Evolutionary conservation across 2,329 filamentous ascomycete species (phyloP).

Genomic region (Sporothrix inflata): DNA sequence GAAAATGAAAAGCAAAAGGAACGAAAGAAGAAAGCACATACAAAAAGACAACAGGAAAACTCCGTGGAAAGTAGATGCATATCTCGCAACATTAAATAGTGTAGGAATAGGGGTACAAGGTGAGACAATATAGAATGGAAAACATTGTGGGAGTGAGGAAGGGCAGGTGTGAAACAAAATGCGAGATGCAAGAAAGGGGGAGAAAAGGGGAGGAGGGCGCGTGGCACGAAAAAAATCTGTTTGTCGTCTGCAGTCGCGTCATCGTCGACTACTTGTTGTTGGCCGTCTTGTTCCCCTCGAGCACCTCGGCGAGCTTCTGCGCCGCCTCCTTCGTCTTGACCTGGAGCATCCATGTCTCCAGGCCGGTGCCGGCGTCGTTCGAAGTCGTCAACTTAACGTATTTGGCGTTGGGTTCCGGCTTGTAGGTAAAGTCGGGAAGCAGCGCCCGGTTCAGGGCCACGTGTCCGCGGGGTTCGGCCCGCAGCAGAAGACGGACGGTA

Average conservation of each 20-base stretch:
- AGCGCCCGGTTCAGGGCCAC: constrained; percentile 73
- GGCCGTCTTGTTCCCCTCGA: constrained; percentile 59
- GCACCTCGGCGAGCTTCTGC: constrained; percentile 52
- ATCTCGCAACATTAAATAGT: constrained; percentile 20
- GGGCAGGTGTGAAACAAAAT: neutral
- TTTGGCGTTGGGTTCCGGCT: constrained; percentile 57
- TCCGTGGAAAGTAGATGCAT: neutral
- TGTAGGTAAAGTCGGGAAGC: constrained; percentile 65
- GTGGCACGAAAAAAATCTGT: neutral
- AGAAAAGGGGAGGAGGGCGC: neutral
- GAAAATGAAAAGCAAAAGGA: neutral
- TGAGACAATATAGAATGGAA: constrained; percentile 11
- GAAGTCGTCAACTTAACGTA: constrained; percentile 63
- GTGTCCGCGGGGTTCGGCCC: constrained; percentile 74
- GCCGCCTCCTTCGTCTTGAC: constrained; percentile 68
- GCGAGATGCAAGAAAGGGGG: neutral
- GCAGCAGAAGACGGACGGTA: constrained; percentile 68
- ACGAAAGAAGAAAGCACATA: neutral
- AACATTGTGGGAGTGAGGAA: neutral
- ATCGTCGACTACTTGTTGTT: constrained; percentile 53
- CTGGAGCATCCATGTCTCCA: constrained; percentile 73
- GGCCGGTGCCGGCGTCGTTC: constrained; percentile 58
- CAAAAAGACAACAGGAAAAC: neutral
- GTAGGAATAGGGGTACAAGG: constrained; percentile 13
- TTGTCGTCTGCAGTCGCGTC: neutral